phyloP scores from a whole-genome alignment of 2,329 filamentous ascomycete species.

The Venturia carpophila region DNA sequence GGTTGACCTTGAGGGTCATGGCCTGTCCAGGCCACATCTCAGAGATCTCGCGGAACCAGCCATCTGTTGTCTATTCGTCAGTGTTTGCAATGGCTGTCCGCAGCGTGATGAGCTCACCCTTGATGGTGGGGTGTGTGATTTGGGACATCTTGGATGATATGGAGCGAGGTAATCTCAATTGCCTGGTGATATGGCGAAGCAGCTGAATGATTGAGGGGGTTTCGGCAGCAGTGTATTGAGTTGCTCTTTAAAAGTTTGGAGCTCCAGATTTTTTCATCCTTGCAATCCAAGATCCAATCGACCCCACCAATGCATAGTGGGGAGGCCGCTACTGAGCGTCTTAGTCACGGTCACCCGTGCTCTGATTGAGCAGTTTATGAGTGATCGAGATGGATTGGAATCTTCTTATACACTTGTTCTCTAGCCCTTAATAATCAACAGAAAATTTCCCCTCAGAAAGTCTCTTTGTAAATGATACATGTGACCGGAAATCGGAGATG shows the following conservation, averaged over 20 bases:
- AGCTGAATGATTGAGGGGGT: not conserved
- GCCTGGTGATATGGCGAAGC: not conserved
- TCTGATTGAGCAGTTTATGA: not conserved
- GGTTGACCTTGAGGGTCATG: conserved; percentile 86
- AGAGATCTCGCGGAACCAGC: conserved; percentile 99
- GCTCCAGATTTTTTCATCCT: not conserved
- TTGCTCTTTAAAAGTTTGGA: not conserved
- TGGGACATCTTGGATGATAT: conserved; percentile 51
- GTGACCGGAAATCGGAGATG: too few relatives aligned
- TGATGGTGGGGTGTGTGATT: conserved; percentile 68
- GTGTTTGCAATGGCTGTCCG: conserved; percentile 10
- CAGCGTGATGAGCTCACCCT: conserved; percentile 45
- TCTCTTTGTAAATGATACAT: too few relatives aligned
- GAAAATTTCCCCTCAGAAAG: too few relatives aligned
- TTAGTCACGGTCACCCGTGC: not conserved
- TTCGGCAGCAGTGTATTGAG: not conserved
- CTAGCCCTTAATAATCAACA: too few relatives aligned
- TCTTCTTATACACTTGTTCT: too few relatives aligned
- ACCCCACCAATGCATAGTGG: not conserved
- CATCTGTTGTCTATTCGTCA: conserved; percentile 55
- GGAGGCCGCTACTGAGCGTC: not conserved
- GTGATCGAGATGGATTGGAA: not conserved
- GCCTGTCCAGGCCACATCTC: conserved; percentile 99
- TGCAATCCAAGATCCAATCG: not conserved
- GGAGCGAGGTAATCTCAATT: not conserved